Evolutionary conservation across 129 eudicot genomes (phyloP).

Genomic region (Calendula officinalis): DNA sequence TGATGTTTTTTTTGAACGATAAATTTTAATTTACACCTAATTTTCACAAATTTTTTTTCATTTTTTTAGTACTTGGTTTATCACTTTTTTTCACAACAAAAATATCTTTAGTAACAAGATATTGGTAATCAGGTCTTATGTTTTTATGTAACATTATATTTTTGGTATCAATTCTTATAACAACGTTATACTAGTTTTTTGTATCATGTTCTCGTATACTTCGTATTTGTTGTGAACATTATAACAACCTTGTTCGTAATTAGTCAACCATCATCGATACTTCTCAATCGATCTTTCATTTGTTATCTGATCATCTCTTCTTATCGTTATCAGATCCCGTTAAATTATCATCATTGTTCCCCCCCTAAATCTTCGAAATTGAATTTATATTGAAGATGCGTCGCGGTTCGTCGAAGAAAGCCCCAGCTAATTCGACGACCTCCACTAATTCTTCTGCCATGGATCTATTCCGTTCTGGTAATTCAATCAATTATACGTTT

Average conservation of each 20-base stretch:
- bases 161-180: too few relatives aligned
- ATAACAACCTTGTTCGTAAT: not conserved
- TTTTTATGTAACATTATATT: too few relatives aligned
- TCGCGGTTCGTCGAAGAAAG: slow-evolving; percentile 67
- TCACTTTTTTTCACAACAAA: too few relatives aligned
- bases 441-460: slow-evolving; percentile 53
- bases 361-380: slow-evolving; percentile 14
- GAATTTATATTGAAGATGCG: slow-evolving; percentile 45
- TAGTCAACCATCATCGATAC: slow-evolving; percentile 28
- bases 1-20: too few relatives aligned
- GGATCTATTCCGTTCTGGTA: slow-evolving; percentile 75
- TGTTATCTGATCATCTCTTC: slow-evolving; percentile 17
- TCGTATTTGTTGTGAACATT: too few relatives aligned
- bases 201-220: too few relatives aligned
- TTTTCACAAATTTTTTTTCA: too few relatives aligned
- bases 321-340: not conserved
- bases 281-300: slow-evolving; percentile 3
- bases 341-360: slow-evolving; percentile 4
- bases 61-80: too few relatives aligned
- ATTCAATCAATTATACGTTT: not conserved
- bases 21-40: too few relatives aligned
- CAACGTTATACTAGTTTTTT: too few relatives aligned
- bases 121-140: too few relatives aligned
- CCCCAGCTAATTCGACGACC: slow-evolving; percentile 45
- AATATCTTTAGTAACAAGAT: too few relatives aligned